Evolutionary conservation across 1,284 basidiomycete genomes (phyloP).

Genomic region (Anthracocystis panici-leucophaei): DNA sequence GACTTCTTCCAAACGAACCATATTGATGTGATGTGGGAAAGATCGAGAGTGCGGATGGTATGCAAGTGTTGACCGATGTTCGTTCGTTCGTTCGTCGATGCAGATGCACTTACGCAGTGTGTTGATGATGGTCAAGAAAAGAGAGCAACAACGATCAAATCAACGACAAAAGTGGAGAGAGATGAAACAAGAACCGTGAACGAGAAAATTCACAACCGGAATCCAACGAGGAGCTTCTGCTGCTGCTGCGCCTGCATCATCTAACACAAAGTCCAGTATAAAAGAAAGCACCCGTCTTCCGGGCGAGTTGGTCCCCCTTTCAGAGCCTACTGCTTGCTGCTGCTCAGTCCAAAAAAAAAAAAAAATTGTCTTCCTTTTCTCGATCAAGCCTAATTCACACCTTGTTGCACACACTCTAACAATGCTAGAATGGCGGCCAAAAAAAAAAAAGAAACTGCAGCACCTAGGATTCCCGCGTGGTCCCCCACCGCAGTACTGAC

Average conservation of each 20-base stretch:
- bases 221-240: constrained; percentile 12
- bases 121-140: constrained; percentile 1
- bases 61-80: background rate
- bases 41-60: background rate
- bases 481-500: constrained; percentile 87
- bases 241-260: constrained; percentile 11
- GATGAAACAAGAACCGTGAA: background rate
- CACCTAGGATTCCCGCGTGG: constrained; percentile 84
- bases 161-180: constrained; percentile 35
- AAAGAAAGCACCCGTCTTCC: constrained; percentile 17
- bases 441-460: constrained; percentile 74
- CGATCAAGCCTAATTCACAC: background rate
- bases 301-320: constrained; percentile 11
- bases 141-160: background rate
- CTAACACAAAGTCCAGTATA: too few species aligned
- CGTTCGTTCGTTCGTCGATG: background rate
- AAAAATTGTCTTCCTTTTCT: constrained; percentile 16
- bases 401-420: too few species aligned
- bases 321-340: background rate
- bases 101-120: background rate
- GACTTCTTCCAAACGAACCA: constrained; percentile 55
- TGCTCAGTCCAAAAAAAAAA: constrained; percentile 19
- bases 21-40: constrained; percentile 9
- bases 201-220: constrained; percentile 24
- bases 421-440: too few species aligned